Conservation (phyloP, 805 yeast species). For the Barnettozyma wickerhamii region DNA sequence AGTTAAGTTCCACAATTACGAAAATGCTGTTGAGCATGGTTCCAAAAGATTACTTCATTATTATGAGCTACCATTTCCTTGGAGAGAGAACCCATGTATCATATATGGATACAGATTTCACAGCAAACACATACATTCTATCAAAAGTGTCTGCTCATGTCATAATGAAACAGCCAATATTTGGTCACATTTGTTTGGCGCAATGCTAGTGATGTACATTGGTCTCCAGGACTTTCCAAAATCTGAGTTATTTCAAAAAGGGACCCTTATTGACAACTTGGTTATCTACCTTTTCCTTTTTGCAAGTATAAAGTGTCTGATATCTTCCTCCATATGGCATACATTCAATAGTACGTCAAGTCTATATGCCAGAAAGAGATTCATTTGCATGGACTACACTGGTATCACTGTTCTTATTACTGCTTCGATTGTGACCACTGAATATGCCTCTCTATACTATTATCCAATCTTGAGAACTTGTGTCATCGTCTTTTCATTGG, state of each 20-base stretch:
- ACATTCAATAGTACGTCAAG: slow-evolving; percentile 78
- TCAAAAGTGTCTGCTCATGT: slow-evolving; percentile 51
- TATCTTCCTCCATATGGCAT: slow-evolving; percentile 86
- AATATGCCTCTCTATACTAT: slow-evolving; percentile 70
- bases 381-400: slow-evolving; percentile 92
- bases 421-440: slow-evolving; percentile 82
- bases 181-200: slow-evolving; percentile 87
- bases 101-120: slow-evolving; percentile 83
- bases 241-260: slow-evolving; percentile 43
- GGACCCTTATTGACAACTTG: slow-evolving; percentile 38
- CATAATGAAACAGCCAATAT: slow-evolving; percentile 93
- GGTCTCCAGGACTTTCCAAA: slow-evolving; percentile 59
- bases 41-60: slow-evolving; percentile 55
- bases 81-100: slow-evolving; percentile 90
- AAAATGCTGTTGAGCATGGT: slow-evolving; percentile 41
- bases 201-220: slow-evolving; percentile 51
- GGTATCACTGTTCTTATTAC: slow-evolving; percentile 91
- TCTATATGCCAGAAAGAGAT: slow-evolving; percentile 56
- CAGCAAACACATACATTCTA: slow-evolving; percentile 52
- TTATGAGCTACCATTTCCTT: slow-evolving; percentile 84
- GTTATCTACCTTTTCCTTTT: slow-evolving; percentile 60
- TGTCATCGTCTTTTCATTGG: slow-evolving; percentile 56
- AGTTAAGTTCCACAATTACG: slow-evolving; percentile 42
- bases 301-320: slow-evolving; percentile 73
- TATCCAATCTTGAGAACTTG: slow-evolving; percentile 43